Base-by-base conservation (phyloP, 257 asterid species). In the Verbena officinalis region DNA sequence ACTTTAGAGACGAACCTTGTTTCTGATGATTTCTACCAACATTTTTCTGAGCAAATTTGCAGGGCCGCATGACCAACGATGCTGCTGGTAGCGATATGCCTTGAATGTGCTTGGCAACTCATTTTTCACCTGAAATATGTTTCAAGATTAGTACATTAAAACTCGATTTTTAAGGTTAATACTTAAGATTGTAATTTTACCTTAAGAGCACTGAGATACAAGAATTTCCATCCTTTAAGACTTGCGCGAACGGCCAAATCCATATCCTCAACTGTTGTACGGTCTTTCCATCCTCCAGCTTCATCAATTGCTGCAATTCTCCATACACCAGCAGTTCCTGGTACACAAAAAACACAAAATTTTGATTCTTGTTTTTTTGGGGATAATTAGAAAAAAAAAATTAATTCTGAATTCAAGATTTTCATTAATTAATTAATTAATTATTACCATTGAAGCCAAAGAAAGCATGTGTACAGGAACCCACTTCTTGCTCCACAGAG, bases 51-150 rank as follows among this genome's bases (percentile, higher is more conserved):
- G 88, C 4, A 93, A 83, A 76, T 93, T 93, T 27, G 99, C 99
- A 5, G 97, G 99, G 45, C 97, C 99, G 78, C 99, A 93, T 3
- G 99, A 93, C 99, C 99, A 93, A 19, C 99, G 95, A 59, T 90
- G 99, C 55, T 93, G 99, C 56, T 93, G 99, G 69, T 87, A 87
- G 4, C 97, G 79, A 39, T 81, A 93, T 4, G 99, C 96, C 89
- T 90, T 90, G 71, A 90, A 84, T 14, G 97, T 90, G 81, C 99
- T 93, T 7, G 99, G 99, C 70, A 93, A 64, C 69, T 93, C 99
- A 40, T 93, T 93, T 80, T 88, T 93, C 21, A 93, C 99, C 99
- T 93, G 63, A 7, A 38, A 10, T 23, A 59, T 42, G 7, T 11
- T n/a, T 0, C 15, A 21, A 27, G 12, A 3, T 31, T 30, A 56